Conservation (phyloP, 2,329 filamentous ascomycete genomes). For the Aotearoamyces nothofagi region DNA sequence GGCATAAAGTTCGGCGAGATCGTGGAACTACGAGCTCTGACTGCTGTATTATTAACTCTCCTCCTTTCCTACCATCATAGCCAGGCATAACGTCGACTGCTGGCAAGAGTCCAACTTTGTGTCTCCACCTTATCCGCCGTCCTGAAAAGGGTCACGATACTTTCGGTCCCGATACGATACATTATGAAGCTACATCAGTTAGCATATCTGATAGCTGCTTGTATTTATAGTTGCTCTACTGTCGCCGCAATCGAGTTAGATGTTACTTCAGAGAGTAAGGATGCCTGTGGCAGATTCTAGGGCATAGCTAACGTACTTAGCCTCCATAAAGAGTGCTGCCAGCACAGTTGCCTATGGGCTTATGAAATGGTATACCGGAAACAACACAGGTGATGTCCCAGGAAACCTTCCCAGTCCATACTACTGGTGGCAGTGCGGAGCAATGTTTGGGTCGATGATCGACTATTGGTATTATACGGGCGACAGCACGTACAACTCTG, state of each 20-base stretch:
- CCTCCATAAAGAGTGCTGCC: constrained; percentile 19
- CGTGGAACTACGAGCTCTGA: too few relatives aligned
- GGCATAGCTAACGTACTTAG: constrained; percentile 20
- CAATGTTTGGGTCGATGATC: constrained; percentile 40
- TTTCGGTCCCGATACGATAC: too few relatives aligned
- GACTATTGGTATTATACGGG: constrained; percentile 73
- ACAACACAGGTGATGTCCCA: constrained; percentile 30
- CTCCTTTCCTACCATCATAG: too few relatives aligned
- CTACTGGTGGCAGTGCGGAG: constrained; percentile 54
- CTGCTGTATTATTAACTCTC: too few relatives aligned
- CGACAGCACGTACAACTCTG: constrained; percentile 38
- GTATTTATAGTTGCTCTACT: too few relatives aligned
- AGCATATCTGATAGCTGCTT: too few relatives aligned
- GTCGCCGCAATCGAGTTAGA: constrained; percentile 3
- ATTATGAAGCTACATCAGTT: too few relatives aligned
- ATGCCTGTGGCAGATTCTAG: not conserved
- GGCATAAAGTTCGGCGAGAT: too few relatives aligned
- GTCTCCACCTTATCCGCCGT: too few relatives aligned
- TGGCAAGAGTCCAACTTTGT: too few relatives aligned
- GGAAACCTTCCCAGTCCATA: constrained; percentile 31
- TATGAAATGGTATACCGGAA: constrained; percentile 35
- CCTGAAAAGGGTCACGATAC: too few relatives aligned
- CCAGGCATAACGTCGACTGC: too few relatives aligned
- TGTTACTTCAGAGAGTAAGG: constrained; percentile 1
- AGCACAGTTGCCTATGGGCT: constrained; percentile 27